Base-by-base conservation (phyloP, 108 stramenopile species). In the Aurantiochytrium sp. region DNA sequence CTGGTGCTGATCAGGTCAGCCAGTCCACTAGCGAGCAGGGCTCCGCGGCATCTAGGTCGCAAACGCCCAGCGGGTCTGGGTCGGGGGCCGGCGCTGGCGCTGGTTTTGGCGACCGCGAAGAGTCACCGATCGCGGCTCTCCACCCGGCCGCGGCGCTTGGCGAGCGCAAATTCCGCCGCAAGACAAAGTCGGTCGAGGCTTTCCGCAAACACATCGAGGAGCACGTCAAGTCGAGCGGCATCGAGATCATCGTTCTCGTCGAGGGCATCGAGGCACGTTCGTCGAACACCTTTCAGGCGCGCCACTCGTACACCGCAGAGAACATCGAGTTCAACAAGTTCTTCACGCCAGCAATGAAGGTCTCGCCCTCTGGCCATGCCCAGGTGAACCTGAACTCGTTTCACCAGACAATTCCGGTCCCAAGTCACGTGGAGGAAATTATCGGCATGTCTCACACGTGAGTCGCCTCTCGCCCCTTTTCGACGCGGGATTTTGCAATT, bases 291-390 rank as follows among this genome's bases (percentile, higher is more conserved):
- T 95, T 95, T 69, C 93, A 95, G 86, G 94, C 95, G 21, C 52
- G 95, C 37, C 95, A 96, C 73, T 92, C 91, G 3, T 95, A 96
- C 90, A 94, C 91, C 53, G 69, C 89, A 31, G 94, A 95, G 31
- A 95, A 96, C 86, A 94, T 96, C 86, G 93, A 90, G 45, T 96
- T 93, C 89, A 93, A 91, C 37, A 92, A 88, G 19, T 85, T 90
- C 24, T 95, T 95, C 86, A 91, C 90, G 37, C 92, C 90, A 2
- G 93, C 93, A 85, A 68, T 95, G 55, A 32, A 89, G 24, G 41
- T 81, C 15, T 24, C 68, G 4, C 50, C 86, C 8, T 32, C 55
- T 48, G 88, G 91, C 52, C 69, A 59, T 85, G 87, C 87, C 22
- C 37, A 55, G 31, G 92, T 93, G 22, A 89, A 93, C 68, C 55